Evolutionary conservation across 75 land plant genomes (phyloP).

Genomic region (Isoetes taiwanensis): DNA sequence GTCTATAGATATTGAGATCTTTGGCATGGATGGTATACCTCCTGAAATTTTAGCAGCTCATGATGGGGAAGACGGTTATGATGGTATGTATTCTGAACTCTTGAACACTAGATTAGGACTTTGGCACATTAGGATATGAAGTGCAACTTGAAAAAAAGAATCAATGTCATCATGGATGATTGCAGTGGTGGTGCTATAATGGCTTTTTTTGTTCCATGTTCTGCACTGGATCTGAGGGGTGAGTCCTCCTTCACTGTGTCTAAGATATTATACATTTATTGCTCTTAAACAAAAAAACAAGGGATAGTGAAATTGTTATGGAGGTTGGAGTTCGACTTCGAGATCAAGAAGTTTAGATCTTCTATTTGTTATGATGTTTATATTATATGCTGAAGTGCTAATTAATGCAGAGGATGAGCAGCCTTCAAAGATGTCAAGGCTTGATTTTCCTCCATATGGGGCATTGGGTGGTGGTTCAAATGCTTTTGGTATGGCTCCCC

Average conservation of each 20-base stretch:
- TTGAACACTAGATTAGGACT: no score
- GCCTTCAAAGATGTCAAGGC: conserved; percentile 61
- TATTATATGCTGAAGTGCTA: neutral
- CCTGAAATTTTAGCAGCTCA: conserved; percentile 82
- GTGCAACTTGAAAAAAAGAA: no score
- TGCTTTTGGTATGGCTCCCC: conserved; percentile 49
- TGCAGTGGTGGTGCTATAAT: no score
- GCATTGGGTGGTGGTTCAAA: conserved; percentile 38
- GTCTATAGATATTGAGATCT: conserved; percentile 70
- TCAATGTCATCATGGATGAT: no score
- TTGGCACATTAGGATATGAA: no score
- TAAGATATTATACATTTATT: no score
- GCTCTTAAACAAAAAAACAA: no score
- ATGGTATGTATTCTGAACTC: neutral
- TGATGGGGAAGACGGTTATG: conserved; percentile 67
- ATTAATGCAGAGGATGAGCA: conserved; percentile 67
- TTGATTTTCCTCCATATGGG: conserved; percentile 42
- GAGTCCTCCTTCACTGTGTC: no score
- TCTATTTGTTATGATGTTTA: neutral
- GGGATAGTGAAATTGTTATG: no score
- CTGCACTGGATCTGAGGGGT: no score
- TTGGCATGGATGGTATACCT: conserved; percentile 93
- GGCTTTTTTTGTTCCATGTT: no score
- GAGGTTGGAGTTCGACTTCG: neutral
- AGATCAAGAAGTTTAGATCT: no score